Base-by-base conservation (phyloP, 1,284 basidiomycete species). In the Ceratobasidium sp. region DNA sequence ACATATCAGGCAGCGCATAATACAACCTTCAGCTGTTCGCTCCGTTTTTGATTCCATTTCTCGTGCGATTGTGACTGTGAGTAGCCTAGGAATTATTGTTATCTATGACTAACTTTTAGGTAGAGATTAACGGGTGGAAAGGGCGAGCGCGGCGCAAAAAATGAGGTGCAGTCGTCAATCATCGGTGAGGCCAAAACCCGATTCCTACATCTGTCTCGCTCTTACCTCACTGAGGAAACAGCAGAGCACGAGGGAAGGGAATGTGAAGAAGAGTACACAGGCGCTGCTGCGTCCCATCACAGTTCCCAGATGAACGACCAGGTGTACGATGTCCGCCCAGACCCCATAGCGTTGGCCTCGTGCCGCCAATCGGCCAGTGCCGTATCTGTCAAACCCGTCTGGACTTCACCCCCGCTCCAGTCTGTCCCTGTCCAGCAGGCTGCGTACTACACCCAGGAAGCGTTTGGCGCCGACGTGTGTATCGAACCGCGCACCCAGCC, bases 401-500 rank as follows among this genome's bases (percentile, higher is more conserved):
- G 68, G 75, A 49, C n/a, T 10, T 77, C 51, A 51, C 75, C 53
- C 23, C 71, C 42, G 40, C 55, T 49, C 9, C n/a, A 33, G 33
- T 1, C 33, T 33, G 33, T n/a, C 49, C 10, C 60, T 26, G 40
- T 9, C 60, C 9, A 53, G 69, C 58, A 13, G 15, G 39, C 39
- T 33, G 60, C 72, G 46, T 75, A 75, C 60, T 75, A 75, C 72
- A 70, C 33, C 33, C 60, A 63, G 63, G 56, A 67, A 15, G 33
- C 46, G 53, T 77, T 77, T 56, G 73, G 73, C 26, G 73, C 73
- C 3, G 18, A 55, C 26, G 73, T 51, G 20, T 67, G 67, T 63
- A 77, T 77, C 64, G 64, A 77, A 26, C 64, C 75, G n/a, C 64
- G 64, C 42, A n/a, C 63, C 12, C 64, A 44, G 77, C 49, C 44